phyloP scores from a whole-genome alignment of 116 monocot species.

The Zostera marina region DNA sequence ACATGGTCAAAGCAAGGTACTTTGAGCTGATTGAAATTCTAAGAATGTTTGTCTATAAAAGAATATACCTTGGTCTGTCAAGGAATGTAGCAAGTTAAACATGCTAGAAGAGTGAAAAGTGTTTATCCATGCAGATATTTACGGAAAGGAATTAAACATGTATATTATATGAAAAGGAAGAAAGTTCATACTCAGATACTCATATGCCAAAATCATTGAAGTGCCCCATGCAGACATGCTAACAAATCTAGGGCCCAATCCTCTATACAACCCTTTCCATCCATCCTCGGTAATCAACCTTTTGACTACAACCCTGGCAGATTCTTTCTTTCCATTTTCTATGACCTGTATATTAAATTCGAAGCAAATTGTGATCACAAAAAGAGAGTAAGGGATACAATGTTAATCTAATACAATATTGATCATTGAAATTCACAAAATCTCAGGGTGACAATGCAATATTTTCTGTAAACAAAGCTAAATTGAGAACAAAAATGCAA shows the following conservation, averaged over 20 bases:
- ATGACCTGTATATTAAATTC: constrained; percentile 29
- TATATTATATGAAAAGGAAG: not conserved
- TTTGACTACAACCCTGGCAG: constrained; percentile 46
- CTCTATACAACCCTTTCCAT: constrained; percentile 94
- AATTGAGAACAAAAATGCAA: not conserved
- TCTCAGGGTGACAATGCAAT: not conserved
- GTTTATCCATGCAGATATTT: no score
- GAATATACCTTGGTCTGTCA: no score
- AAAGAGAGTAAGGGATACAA: no score
- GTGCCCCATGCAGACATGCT: constrained; percentile 89
- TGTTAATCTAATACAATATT: not conserved
- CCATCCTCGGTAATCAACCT: constrained; percentile 77
- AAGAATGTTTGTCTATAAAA: no score
- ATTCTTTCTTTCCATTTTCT: constrained; percentile 37
- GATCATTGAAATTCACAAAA: not conserved
- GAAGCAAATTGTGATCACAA: no score
- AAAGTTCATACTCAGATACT: constrained; percentile 59
- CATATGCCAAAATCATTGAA: constrained; percentile 75
- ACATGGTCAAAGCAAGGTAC: no score
- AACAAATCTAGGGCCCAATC: constrained; percentile 77
- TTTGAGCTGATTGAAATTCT: no score
- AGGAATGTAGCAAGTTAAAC: no score
- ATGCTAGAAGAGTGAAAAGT: no score
- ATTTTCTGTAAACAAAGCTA: not conserved
- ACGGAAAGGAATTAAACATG: no score